Percentiles rank a stretch among this genome's conserved stretches.
phyloP scores from a whole-genome alignment of 1,139 yeast genomes.

The Pichia inconspicua region DNA sequence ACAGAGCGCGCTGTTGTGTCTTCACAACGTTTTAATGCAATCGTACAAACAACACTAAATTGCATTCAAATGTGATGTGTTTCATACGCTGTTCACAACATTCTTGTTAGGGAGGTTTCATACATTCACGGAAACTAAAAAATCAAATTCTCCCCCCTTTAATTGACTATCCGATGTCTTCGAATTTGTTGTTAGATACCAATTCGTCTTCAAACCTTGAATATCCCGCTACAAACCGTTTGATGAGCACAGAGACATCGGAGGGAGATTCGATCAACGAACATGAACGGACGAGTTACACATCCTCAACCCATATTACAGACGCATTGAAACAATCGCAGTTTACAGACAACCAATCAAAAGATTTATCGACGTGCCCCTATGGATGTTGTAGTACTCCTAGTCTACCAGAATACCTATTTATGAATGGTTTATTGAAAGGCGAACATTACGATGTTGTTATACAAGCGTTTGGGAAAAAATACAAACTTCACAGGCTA shows the following conservation, averaged over 20 bases:
- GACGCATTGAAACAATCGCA: not conserved
- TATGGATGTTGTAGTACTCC: constrained; percentile 12
- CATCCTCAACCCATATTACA: not conserved
- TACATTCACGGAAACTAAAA: not conserved
- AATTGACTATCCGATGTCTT: not conserved
- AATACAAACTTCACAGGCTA: constrained; percentile 37
- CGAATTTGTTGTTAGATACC: not conserved
- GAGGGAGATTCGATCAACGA: not conserved
- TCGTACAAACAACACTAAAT: too few relatives aligned
- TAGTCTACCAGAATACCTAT: constrained; percentile 17
- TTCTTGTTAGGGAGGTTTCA: not conserved
- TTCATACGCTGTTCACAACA: not conserved
- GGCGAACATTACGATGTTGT: constrained; percentile 44
- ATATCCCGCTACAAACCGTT: not conserved
- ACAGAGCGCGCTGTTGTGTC: not conserved
- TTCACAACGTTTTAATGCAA: too few relatives aligned
- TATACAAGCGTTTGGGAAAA: constrained; percentile 36
- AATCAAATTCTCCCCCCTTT: too few relatives aligned
- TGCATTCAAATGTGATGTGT: not conserved
- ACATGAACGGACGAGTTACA: not conserved
- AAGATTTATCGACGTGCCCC: constrained; percentile 5
- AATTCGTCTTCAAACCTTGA: not conserved
- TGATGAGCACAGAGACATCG: not conserved
- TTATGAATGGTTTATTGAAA: constrained; percentile 33
- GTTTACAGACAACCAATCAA: not conserved